These are phyloP conservation scores for Fusarium dlaminii DNA, from an alignment of 2,329 filamentous ascomycete genomes.

Conservation along the genomic window DNA sequence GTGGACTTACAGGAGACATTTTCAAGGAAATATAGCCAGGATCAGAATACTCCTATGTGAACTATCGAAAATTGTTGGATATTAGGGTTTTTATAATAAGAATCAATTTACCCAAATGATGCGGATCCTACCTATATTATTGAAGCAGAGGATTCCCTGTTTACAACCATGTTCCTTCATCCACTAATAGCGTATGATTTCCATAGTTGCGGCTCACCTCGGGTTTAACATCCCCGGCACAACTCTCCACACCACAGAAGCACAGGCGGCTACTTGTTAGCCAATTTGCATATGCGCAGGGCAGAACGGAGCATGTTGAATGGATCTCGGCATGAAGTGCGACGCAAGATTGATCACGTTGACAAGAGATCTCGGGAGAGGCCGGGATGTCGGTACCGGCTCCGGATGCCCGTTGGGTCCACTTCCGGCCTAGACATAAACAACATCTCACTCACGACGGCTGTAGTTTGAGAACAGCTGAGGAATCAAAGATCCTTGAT, in stretches of 20 bases:
- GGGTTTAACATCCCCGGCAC: slow-evolving; percentile 4
- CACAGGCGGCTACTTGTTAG: background rate
- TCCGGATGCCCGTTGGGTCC: slow-evolving; percentile 18
- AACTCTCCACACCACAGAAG: background rate
- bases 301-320: background rate
- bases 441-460: slow-evolving; percentile 8
- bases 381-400: slow-evolving; percentile 28
- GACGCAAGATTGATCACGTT: slow-evolving; percentile 26
- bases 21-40: background rate
- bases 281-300: background rate
- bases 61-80: background rate
- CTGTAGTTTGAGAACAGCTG: background rate
- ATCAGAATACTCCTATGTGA: background rate
- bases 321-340: slow-evolving; percentile 18
- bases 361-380: slow-evolving; percentile 24
- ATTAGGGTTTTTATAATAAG: background rate
- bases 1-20: background rate
- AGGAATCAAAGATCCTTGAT: background rate
- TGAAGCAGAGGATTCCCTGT: background rate
- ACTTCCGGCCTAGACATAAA: background rate
- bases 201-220: slow-evolving; percentile 23
- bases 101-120: background rate
- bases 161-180: background rate
- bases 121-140: background rate
- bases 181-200: background rate